These are phyloP conservation scores for Citeromyces hawaiiensis DNA, from an alignment of 1,139 yeast genomes.

Conservation along the genomic window DNA sequence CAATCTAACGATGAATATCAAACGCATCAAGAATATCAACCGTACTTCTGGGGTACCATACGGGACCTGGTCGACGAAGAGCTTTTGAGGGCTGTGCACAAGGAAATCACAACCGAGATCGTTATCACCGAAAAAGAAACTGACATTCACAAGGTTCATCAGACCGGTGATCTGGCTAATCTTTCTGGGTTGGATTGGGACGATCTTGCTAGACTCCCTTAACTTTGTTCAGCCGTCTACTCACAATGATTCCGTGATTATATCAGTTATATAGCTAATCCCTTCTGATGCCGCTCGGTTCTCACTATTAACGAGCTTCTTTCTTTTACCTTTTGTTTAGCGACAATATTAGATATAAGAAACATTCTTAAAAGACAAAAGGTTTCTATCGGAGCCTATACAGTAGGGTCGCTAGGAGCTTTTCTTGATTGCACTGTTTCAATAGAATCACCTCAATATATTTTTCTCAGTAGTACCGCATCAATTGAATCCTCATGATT, in stretches of 20 bases:
- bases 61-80: slow-evolving; percentile 61
- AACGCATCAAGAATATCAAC: slow-evolving; percentile 49
- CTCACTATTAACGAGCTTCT: too few species aligned
- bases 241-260: slow-evolving; percentile 74
- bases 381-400: too few species aligned
- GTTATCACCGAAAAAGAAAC: slow-evolving; percentile 94
- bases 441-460: too few species aligned
- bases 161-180: slow-evolving; percentile 92
- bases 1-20: too few species aligned
- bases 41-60: slow-evolving; percentile 86
- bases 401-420: too few species aligned
- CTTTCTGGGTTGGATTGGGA: slow-evolving; percentile 72
- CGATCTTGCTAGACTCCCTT: slow-evolving; percentile 64
- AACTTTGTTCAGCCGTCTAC: slow-evolving; percentile 76
- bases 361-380: too few species aligned
- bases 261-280: slow-evolving; percentile 67
- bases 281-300: too few species aligned
- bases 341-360: too few species aligned
- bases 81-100: slow-evolving; percentile 63
- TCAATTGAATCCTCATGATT: too few species aligned
- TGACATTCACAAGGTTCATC: slow-evolving; percentile 89
- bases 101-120: slow-evolving; percentile 70
- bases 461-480: too few species aligned
- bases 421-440: too few species aligned
- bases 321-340: too few species aligned